Evolutionary conservation across 2,329 filamentous ascomycete genomes (phyloP).

Genomic region (Pyrenophora graminea): DNA sequence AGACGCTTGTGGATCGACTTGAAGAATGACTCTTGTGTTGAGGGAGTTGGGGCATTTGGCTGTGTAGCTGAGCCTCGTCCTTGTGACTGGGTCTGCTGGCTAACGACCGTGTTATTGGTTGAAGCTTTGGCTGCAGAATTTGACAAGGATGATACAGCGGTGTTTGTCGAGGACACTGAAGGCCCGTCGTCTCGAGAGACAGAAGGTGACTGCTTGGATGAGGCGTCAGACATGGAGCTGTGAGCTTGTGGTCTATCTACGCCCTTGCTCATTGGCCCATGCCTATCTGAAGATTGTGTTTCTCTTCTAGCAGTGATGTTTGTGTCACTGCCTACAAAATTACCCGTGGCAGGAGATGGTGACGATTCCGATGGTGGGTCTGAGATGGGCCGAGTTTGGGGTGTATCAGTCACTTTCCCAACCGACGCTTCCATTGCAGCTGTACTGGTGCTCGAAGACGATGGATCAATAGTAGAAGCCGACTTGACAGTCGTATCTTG

Average conservation of each 20-base stretch:
- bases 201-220: slow-evolving; percentile 8
- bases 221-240: slow-evolving; percentile 6
- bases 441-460: not conserved
- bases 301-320: not conserved
- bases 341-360: not conserved
- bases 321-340: not conserved
- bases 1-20: slow-evolving; percentile 94
- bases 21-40: slow-evolving; percentile 97
- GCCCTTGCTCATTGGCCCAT: not conserved
- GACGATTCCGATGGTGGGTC: not conserved
- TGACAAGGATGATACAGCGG: slow-evolving; percentile 15
- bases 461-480: not conserved
- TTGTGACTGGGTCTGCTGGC: slow-evolving; percentile 21
- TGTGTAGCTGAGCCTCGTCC: slow-evolving; percentile 48
- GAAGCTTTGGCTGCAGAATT: slow-evolving; percentile 17
- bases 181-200: slow-evolving; percentile 12
- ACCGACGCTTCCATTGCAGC: not conserved
- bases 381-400: not conserved
- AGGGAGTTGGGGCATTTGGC: slow-evolving; percentile 65
- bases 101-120: slow-evolving; percentile 25
- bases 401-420: slow-evolving; percentile 1
- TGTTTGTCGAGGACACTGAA: slow-evolving; percentile 15
- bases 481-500: not conserved
- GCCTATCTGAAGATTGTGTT: not conserved
- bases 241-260: slow-evolving; percentile 5